A percentile compares a stretch with the other conserved stretches of the same genome.
Evolutionary conservation across 192 early-diverging fungal genomes (phyloP).

Genomic region (Linnemannia exigua): DNA sequence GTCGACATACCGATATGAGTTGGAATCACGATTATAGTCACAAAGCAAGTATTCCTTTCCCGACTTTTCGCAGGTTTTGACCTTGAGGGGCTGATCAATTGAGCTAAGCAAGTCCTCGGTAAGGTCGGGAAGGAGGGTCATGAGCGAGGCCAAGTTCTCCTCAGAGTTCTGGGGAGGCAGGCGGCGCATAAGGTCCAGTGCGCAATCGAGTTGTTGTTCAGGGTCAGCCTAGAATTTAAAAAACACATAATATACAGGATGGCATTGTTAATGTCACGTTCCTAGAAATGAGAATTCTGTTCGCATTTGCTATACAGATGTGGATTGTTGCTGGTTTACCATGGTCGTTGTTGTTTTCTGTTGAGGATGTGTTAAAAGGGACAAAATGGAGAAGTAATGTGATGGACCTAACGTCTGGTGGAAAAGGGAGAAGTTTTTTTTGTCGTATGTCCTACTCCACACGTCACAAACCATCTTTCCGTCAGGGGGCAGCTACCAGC

Average conservation of each 20-base stretch:
- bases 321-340: background rate
- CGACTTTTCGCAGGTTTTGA: constrained; percentile 74
- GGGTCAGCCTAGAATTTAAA: background rate
- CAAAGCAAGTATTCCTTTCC: constrained; percentile 91
- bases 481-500: background rate
- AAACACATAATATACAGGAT: background rate
- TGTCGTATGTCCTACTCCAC: background rate
- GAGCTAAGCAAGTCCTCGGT: constrained; percentile 92
- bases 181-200: constrained; percentile 97
- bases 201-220: constrained; percentile 81
- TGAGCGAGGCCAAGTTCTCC: constrained; percentile 86
- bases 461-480: background rate
- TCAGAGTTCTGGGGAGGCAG: constrained; percentile 94
- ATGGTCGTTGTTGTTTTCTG: background rate
- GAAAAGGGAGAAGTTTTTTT: background rate
- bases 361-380: background rate
- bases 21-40: constrained; percentile 97
- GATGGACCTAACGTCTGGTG: background rate
- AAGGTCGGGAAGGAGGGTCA: constrained; percentile 87
- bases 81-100: constrained; percentile 94
- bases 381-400: background rate
- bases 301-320: no score
- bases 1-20: constrained; percentile 84
- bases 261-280: no score
- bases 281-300: no score